Percentiles rank a stretch among this genome's conserved stretches.
Conservation (phyloP, 441 rosid species). For the Arabidopsis lyrata region DNA sequence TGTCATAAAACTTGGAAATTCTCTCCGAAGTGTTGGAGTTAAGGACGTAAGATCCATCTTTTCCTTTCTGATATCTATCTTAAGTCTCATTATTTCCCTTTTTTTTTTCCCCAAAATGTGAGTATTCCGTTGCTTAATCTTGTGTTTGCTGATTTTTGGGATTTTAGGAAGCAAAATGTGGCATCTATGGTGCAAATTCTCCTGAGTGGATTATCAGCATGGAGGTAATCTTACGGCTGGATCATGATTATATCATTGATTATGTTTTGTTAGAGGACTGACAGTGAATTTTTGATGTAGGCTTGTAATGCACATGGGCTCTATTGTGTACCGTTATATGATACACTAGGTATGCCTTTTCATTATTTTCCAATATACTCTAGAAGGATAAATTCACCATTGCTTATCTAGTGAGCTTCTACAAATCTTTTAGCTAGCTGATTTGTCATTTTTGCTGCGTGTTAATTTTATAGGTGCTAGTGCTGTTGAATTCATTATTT, state of each 20-base stretch:
- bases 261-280: slow-evolving; percentile 1
- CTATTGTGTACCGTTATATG: slow-evolving; percentile 89
- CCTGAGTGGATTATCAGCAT: slow-evolving; percentile 92
- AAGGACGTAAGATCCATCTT: slow-evolving; percentile 54
- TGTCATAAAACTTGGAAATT: slow-evolving; percentile 76
- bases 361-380: background rate
- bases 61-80: background rate
- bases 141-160: slow-evolving; percentile 27
- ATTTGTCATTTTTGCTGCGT: background rate
- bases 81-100: background rate
- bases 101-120: background rate
- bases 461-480: slow-evolving; percentile 66
- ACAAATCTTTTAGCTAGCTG: background rate
- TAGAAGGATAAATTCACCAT: background rate
- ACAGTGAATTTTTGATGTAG: slow-evolving; percentile 55
- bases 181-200: slow-evolving; percentile 86
- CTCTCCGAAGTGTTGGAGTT: slow-evolving; percentile 77
- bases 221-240: slow-evolving; percentile 62
- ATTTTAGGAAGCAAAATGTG: slow-evolving; percentile 74
- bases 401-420: background rate
- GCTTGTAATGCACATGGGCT: slow-evolving; percentile 97
- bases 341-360: slow-evolving; percentile 73
- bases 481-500: slow-evolving; percentile 80
- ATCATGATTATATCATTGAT: slow-evolving; percentile 5
- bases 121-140: background rate